Percentiles rank a stretch among this genome's conserved stretches.
Conservation (phyloP, 202 grass and related monocot genomes). For the Carex arenaria region DNA sequence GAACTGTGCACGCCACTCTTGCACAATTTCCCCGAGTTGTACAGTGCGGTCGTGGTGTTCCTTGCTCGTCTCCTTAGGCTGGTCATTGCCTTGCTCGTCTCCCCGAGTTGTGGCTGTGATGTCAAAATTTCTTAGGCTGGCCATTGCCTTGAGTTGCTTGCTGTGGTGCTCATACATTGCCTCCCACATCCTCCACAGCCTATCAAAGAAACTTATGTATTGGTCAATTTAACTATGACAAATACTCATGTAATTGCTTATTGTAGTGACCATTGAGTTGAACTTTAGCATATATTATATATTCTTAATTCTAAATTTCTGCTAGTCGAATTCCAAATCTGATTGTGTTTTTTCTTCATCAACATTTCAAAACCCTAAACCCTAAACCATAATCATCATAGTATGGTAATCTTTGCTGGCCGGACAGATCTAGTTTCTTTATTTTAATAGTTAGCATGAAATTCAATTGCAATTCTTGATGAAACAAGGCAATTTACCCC, state of each 20-base stretch:
- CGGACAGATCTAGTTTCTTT: neutral
- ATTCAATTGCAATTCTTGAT: neutral
- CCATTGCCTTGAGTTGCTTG: constrained; percentile 42
- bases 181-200: constrained; percentile 76
- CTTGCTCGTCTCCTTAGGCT: constrained; percentile 50
- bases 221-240: neutral
- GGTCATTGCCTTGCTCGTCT: constrained; percentile 37
- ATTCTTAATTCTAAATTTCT: neutral
- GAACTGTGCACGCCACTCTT: constrained; percentile 62
- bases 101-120: constrained; percentile 23
- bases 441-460: neutral
- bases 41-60: constrained; percentile 45
- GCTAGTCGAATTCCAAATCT: neutral
- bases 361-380: too few relatives aligned
- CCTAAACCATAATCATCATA: neutral
- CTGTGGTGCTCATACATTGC: constrained; percentile 44
- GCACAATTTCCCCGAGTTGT: constrained; percentile 47
- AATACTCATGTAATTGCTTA: neutral
- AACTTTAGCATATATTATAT: neutral
- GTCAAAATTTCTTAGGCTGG: constrained; percentile 50
- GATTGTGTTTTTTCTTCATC: neutral
- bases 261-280: neutral
- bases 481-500: constrained; percentile 39
- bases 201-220: constrained; percentile 25
- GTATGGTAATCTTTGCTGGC: neutral